These are phyloP conservation scores for Penicillium sclerotigenum DNA, from an alignment of 2,329 filamentous ascomycete genomes.

Conservation along the genomic window DNA sequence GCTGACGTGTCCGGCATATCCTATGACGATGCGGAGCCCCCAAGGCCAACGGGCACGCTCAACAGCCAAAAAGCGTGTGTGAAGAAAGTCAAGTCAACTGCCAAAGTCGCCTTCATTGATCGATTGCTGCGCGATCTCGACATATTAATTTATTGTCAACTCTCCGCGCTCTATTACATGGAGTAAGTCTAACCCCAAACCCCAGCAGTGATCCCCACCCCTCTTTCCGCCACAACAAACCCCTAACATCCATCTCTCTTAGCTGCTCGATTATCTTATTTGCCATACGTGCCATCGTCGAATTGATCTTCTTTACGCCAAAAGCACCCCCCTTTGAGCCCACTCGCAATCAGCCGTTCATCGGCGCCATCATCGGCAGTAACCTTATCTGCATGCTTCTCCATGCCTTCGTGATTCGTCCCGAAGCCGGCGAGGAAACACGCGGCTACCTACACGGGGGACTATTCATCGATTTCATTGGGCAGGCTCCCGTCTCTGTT, in stretches of 20 bases:
- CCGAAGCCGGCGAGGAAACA: constrained; percentile 51
- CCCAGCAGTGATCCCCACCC: neutral
- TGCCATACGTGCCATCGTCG: constrained; percentile 52
- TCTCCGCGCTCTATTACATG: constrained; percentile 61
- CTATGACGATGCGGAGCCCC: constrained; percentile 27
- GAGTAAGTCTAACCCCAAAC: constrained; percentile 48
- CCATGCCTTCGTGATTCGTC: constrained; percentile 53
- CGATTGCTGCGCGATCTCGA: constrained; percentile 57
- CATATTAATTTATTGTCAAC: constrained; percentile 58
- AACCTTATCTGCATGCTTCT: constrained; percentile 57
- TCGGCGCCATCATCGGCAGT: constrained; percentile 53
- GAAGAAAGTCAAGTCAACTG: constrained; percentile 37
- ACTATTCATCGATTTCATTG: constrained; percentile 63
- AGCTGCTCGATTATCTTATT: constrained; percentile 60
- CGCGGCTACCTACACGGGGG: constrained; percentile 60
- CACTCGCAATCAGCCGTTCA: constrained; percentile 51
- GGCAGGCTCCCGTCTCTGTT: constrained; percentile 56
- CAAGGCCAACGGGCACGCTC: constrained; percentile 11
- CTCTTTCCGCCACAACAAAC: neutral
- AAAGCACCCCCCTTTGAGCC: constrained; percentile 53
- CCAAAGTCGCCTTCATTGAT: constrained; percentile 51
- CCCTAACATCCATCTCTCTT: neutral
- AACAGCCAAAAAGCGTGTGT: constrained; percentile 26
- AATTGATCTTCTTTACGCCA: constrained; percentile 59
- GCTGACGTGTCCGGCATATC: constrained; percentile 45